Conservation (phyloP, 2,329 filamentous ascomycete genomes). For the Ambrosiella cleistominuta region DNA sequence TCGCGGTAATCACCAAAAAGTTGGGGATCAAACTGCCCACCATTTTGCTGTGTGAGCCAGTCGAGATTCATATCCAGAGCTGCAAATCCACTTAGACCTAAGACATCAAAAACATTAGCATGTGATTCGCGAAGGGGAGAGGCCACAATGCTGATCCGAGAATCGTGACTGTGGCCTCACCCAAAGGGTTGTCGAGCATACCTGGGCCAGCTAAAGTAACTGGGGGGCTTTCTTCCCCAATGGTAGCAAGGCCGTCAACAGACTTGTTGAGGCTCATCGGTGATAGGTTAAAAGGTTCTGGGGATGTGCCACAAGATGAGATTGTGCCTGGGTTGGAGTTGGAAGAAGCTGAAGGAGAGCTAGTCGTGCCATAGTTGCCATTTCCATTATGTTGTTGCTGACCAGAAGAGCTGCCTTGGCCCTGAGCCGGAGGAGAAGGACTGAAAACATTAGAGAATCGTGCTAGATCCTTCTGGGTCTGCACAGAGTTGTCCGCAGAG, state of each 20-base stretch:
- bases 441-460: constrained; percentile 10
- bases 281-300: constrained; percentile 57
- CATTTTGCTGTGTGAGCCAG: constrained; percentile 64
- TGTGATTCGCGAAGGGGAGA: constrained; percentile 9
- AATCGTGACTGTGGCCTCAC: constrained; percentile 3
- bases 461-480: constrained; percentile 2
- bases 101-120: constrained; percentile 10
- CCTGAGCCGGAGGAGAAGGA: not conserved
- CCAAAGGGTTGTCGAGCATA: constrained; percentile 4
- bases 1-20: constrained; percentile 88
- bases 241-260: constrained; percentile 43
- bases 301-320: constrained; percentile 60
- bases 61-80: constrained; percentile 37
- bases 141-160: constrained; percentile 5
- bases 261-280: constrained; percentile 44
- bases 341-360: constrained; percentile 46
- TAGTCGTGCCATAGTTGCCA: constrained; percentile 32
- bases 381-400: not conserved
- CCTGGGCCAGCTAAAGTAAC: constrained; percentile 18
- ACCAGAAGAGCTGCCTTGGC: not conserved
- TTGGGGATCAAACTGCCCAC: constrained; percentile 75
- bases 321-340: constrained; percentile 41
- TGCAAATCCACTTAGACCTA: constrained; percentile 10
- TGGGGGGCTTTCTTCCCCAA: constrained; percentile 38
- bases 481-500: not conserved